These are phyloP conservation scores for Phytophthora sp. DNA, from an alignment of 352 stramenopile genomes.

Conservation along the genomic window DNA sequence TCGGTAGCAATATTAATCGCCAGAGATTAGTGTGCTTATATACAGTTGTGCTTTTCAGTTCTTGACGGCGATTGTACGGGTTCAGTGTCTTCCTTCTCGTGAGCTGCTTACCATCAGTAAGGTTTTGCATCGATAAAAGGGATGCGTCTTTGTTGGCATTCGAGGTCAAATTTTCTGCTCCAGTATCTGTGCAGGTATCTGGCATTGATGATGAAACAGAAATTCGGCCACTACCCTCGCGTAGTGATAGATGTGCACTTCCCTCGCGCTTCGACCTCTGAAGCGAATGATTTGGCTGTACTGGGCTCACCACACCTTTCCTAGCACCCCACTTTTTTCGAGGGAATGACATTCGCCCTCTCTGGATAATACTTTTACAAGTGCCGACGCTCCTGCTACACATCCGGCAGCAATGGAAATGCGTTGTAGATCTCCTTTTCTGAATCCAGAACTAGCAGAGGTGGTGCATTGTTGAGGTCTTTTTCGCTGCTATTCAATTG, in stretches of 20 bases:
- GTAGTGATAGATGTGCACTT: background rate
- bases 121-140: background rate
- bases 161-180: background rate
- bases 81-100: background rate
- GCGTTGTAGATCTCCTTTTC: background rate
- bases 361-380: background rate
- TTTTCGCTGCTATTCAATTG: background rate
- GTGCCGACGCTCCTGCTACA: background rate
- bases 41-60: background rate
- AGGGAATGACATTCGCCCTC: conserved; percentile 43
- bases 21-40: conserved; percentile 34
- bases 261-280: background rate
- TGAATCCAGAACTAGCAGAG: background rate
- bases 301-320: background rate
- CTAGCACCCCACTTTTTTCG: background rate
- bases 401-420: background rate
- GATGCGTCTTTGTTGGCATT: background rate
- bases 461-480: background rate
- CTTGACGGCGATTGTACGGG: background rate
- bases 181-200: background rate
- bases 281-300: background rate
- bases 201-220: background rate
- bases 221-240: background rate
- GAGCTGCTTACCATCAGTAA: background rate
- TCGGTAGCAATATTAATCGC: background rate